Conservation (phyloP, 352 stramenopile species). For the Phytophthora cactorum region DNA sequence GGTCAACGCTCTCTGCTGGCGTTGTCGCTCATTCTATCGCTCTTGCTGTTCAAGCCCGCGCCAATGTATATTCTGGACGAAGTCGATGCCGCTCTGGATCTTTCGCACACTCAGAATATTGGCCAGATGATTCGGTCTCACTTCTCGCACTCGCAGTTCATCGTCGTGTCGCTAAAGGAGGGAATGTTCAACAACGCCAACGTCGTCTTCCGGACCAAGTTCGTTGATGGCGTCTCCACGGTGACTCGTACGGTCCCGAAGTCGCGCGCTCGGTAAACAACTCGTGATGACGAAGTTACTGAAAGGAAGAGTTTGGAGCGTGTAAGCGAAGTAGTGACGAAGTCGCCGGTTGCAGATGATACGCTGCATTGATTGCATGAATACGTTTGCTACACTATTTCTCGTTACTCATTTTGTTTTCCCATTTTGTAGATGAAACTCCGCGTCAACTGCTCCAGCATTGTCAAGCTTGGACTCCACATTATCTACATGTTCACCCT, state of each 20-base stretch:
- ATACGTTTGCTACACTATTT: slow-evolving; percentile 7
- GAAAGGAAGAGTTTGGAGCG: background rate
- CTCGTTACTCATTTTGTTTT: background rate
- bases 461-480: background rate
- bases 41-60: slow-evolving; percentile 99
- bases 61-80: slow-evolving; percentile 99
- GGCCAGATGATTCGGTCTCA: slow-evolving; percentile 99
- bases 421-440: background rate
- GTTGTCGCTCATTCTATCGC: slow-evolving; percentile 97
- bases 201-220: slow-evolving; percentile 99
- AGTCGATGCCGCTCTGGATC: slow-evolving; percentile 99
- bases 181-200: slow-evolving; percentile 99
- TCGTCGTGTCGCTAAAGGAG: slow-evolving; percentile 99
- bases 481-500: background rate
- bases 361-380: slow-evolving; percentile 24
- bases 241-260: slow-evolving; percentile 95
- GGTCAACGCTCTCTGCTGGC: slow-evolving; percentile 99
- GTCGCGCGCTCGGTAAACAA: slow-evolving; percentile 40
- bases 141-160: slow-evolving; percentile 99
- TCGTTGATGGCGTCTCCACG: slow-evolving; percentile 99
- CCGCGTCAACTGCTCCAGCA: background rate
- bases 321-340: slow-evolving; percentile 12
- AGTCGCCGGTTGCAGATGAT: slow-evolving; percentile 13
- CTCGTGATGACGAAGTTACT: background rate
- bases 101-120: slow-evolving; percentile 99